Base-by-base conservation (phyloP, 2,329 filamentous ascomycete species). In the Dactylellina haptotyla region DNA sequence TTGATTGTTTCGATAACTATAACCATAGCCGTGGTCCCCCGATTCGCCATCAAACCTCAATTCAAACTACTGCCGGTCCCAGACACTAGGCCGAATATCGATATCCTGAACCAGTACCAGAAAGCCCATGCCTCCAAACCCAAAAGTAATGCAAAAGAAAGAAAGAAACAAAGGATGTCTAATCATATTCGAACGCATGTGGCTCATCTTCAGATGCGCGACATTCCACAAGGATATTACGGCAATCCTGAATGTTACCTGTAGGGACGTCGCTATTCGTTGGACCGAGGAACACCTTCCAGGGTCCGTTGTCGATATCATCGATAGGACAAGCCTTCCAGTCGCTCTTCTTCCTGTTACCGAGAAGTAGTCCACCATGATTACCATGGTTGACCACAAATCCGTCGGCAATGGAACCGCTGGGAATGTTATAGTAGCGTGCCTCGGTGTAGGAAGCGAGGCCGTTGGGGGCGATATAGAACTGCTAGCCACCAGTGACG, bases 401-500 rank as follows among this genome's bases (percentile, higher is more conserved):
- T 25, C 84, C 84, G 1, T 83, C 84, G 14, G 80, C 58, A 39
- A 83, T 79, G 4, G 86, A 84, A 8, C 86, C 87, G 0, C 79
- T 72, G 0, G 87, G 86, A 2, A 84, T 84, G 62, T 77, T 80
- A 1, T 79, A 80, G 0, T 85, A 87, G 80, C 89, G 86, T 0
- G 87, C 82, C n/a, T 77, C 72, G 0, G 86, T 86, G 80, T 85
- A 90, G 61, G 82, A 81, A 66, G 90, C 79, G 14, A 83, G 81
- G 4, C 87, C 88, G 25, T 83, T 79, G 2, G 84, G 81, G 2
- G 80, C 81, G 63, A 89, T 82, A 79, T 87, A 90, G 77, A 89
- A 82, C 69, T 83, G 80, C 77, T 90, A 87, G 26, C 88, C 88
- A 25, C 88, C 87, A 4, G 88, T 87, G 2, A 89, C 88, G 30